phyloP scores from a whole-genome alignment of 2,329 filamentous ascomycete species.

The Alternaria tenuissima region DNA sequence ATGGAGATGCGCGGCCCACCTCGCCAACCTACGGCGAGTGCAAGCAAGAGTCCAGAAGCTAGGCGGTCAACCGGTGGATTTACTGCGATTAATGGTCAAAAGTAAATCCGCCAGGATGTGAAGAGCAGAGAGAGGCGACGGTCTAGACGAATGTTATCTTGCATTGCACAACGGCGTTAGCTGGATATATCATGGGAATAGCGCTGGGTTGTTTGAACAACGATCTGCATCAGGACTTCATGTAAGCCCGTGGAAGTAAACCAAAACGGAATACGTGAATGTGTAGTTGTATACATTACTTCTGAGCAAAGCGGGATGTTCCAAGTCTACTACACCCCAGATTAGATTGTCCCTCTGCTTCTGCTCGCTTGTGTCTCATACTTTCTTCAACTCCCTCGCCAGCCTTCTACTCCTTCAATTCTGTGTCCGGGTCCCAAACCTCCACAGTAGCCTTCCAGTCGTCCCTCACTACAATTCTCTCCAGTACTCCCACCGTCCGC shows the following conservation, averaged over 20 bases:
- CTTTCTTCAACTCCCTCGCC: neutral
- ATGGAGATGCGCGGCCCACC: slow-evolving; percentile 50
- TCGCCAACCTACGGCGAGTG: slow-evolving; percentile 3
- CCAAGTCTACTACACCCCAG: neutral
- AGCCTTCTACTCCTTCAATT: neutral
- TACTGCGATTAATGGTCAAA: slow-evolving; percentile 45
- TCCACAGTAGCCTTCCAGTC: slow-evolving; percentile 32
- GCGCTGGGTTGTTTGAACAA: neutral
- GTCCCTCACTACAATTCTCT: slow-evolving; percentile 33
- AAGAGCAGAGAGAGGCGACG: neutral
- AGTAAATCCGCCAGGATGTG: neutral
- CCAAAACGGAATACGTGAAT: neutral
- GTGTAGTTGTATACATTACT: neutral
- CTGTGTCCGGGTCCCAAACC: slow-evolving; percentile 34
- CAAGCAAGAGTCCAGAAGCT: slow-evolving; percentile 19
- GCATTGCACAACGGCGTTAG: slow-evolving; percentile 22
- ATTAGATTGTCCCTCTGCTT: neutral
- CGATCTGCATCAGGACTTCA: neutral
- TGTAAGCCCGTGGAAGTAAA: neutral
- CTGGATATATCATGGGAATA: neutral
- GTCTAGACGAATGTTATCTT: neutral
- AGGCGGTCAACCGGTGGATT: slow-evolving; percentile 36
- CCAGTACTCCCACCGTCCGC: slow-evolving; percentile 56
- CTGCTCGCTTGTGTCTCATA: neutral
- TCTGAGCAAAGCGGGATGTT: neutral